Base-by-base conservation (phyloP, 164 flowering plant species). In the Magnolia kwangsiensis region DNA sequence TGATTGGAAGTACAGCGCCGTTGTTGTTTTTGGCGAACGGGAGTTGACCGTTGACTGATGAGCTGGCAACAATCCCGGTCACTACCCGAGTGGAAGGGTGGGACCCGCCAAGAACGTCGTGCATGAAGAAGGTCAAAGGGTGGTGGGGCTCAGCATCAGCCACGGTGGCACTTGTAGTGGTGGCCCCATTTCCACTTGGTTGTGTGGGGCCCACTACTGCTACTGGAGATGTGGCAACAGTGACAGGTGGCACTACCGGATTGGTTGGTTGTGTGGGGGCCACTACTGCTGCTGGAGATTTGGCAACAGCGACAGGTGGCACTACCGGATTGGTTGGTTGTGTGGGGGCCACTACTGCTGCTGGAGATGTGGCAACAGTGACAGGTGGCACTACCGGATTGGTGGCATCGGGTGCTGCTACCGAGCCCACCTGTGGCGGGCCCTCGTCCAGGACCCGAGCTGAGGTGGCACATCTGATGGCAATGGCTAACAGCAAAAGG, bases 21-120 rank as follows among this genome's bases (percentile, higher is more conserved):
- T 90, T 93, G 59, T 90, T 92, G 3, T 91, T 89, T 76, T 87
- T 90, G 55, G 92, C 86, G 49, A 92, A 92, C 2, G 97, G 91
- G 73, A 92, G 82, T 63, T 89, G 91, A 16, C 90, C 93, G 21
- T 77, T 87, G 70, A 86, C 83, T 0, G 89, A 89, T 0, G 91
- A 83, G 78, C 87, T 90, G 67, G 86, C 74, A 2, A 89, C 89
- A 0, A 86, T 74, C 2, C 97, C 95, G 0, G 95, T 89, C 8
- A 88, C 87, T 0, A 91, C 88, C 76, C 78, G 65, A 3, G 94
- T 92, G 0, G 91, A 76, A 51, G 95, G 87, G 74, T 78, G 79
- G 3, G 88, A 75, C 45, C 89, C 89, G 1, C 88, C 88, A 0
- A 82, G 82, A 5, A 86, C 82, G 80, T 87, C 86, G 49, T 87